These are phyloP conservation scores for Chlorella sorokiniana DNA, from an alignment of 139 green algal genomes.

Conservation along the genomic window DNA sequence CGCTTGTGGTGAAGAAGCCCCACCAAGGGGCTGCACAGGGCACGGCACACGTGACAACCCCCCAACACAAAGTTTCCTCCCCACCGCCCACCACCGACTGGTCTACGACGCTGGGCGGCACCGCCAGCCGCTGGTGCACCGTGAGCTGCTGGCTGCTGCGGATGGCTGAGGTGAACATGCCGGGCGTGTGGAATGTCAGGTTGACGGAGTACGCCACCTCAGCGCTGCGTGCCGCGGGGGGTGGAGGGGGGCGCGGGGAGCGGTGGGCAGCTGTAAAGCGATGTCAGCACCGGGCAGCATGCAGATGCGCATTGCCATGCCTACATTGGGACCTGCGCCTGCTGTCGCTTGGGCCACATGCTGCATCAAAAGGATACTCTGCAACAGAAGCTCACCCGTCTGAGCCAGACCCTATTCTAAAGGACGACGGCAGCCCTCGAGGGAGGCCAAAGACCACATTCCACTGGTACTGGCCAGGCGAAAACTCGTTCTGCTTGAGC, in stretches of 20 bases:
- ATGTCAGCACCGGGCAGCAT: neutral
- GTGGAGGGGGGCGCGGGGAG: neutral
- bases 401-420: neutral
- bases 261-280: neutral
- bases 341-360: neutral
- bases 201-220: constrained; percentile 14
- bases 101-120: neutral
- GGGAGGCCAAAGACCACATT: constrained; percentile 10
- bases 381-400: neutral
- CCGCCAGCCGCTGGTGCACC: constrained; percentile 11
- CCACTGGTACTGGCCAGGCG: constrained; percentile 26
- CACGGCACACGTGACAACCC: too few species aligned
- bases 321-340: neutral
- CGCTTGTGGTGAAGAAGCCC: neutral
- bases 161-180: neutral
- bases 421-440: neutral
- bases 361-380: too few species aligned
- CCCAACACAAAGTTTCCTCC: neutral
- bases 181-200: neutral
- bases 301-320: neutral
- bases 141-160: constrained; percentile 8
- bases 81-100: neutral
- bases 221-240: neutral
- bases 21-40: neutral
- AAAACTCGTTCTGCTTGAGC: neutral